A percentile compares a stretch with the other conserved stretches of the same genome.
Conservation (phyloP, 805 yeast species). For the Candida fluviatilis region DNA sequence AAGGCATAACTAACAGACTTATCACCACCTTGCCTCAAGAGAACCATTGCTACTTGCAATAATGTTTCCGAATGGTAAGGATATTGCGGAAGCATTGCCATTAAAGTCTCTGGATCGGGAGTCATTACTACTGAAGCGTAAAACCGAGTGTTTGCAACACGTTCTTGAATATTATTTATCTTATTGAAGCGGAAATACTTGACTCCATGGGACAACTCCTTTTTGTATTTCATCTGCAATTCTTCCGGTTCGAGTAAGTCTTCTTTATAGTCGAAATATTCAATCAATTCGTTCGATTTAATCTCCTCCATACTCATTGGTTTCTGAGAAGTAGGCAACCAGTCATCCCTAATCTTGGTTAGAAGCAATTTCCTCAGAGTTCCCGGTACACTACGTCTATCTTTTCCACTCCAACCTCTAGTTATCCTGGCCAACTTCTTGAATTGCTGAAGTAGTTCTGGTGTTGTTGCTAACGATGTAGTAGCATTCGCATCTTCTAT, state of each 20-base stretch:
- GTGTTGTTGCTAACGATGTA: slow-evolving; percentile 64
- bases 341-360: slow-evolving; percentile 73
- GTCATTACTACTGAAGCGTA: slow-evolving; percentile 62
- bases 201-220: slow-evolving; percentile 39
- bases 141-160: slow-evolving; percentile 46
- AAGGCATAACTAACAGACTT: slow-evolving; percentile 68
- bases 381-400: slow-evolving; percentile 70
- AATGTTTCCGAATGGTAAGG: slow-evolving; percentile 79
- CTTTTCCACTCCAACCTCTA: slow-evolving; percentile 84
- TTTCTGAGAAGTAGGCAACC: slow-evolving; percentile 67
- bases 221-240: slow-evolving; percentile 26
- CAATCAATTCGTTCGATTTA: slow-evolving; percentile 32
- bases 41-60: slow-evolving; percentile 71
- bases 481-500: slow-evolving; percentile 73
- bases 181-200: slow-evolving; percentile 56
- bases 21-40: slow-evolving; percentile 71
- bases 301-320: slow-evolving; percentile 60
- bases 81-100: slow-evolving; percentile 49
- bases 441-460: slow-evolving; percentile 63
- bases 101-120: slow-evolving; percentile 76
- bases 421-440: slow-evolving; percentile 54
- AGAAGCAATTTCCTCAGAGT: slow-evolving; percentile 61
- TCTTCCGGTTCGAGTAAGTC: slow-evolving; percentile 23
- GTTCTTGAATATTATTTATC: slow-evolving; percentile 21
- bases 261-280: slow-evolving; percentile 31